Percentiles rank a stretch among this genome's conserved stretches.
Conservation (phyloP, 2,329 filamentous ascomycete genomes). For the Diplodia mutila region DNA sequence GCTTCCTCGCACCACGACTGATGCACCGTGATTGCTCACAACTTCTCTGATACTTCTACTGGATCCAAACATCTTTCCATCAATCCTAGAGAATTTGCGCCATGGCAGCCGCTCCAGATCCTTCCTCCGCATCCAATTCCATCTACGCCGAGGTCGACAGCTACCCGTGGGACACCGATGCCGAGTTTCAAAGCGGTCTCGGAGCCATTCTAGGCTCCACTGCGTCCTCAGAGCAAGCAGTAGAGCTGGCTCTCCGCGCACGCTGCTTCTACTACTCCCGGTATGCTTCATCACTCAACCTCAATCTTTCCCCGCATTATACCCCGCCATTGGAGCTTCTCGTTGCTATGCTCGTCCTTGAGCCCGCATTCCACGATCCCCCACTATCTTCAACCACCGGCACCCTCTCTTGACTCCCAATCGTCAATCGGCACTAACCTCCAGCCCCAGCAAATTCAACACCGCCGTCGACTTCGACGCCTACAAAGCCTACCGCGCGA, state of each 20-base stretch:
- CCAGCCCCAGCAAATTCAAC: conserved; percentile 44
- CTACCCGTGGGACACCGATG: conserved; percentile 70
- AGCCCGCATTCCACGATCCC: neutral
- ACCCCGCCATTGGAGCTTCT: conserved; percentile 10
- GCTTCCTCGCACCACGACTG: neutral
- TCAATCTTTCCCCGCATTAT: conserved; percentile 1
- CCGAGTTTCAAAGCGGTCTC: conserved; percentile 70
- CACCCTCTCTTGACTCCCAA: neutral
- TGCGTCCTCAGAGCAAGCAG: conserved; percentile 52
- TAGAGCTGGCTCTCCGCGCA: conserved; percentile 66
- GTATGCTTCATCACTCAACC: conserved; percentile 33
- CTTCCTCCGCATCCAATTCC: conserved; percentile 5
- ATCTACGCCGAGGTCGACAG: conserved; percentile 63
- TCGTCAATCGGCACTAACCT: conserved; percentile 30
- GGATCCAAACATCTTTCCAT: neutral
- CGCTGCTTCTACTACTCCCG: conserved; percentile 70
- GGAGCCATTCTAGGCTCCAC: conserved; percentile 65
- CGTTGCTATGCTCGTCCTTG: neutral
- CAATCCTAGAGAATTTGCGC: neutral
- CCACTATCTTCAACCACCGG: neutral
- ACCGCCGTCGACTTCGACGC: conserved; percentile 64
- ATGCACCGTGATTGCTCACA: neutral
- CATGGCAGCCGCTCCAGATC: conserved; percentile 4
- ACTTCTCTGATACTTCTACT: neutral
- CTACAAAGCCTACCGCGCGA: conserved; percentile 67